A percentile compares a stretch with the other conserved stretches of the same genome.
phyloP scores from a whole-genome alignment of 1,284 basidiomycete genomes.

The Tremellales sp. region DNA sequence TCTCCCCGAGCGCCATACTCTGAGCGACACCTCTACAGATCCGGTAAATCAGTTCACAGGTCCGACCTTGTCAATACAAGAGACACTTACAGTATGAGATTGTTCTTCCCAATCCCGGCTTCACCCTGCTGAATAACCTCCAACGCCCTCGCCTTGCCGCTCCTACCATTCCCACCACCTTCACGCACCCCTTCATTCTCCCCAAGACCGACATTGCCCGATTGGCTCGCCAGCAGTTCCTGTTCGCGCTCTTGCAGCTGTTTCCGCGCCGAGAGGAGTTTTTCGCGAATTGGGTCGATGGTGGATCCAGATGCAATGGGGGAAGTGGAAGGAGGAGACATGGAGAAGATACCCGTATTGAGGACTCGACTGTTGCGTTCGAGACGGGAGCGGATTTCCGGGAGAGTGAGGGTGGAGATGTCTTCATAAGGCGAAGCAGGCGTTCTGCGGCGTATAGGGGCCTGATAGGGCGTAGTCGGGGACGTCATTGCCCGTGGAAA shows the following conservation, averaged over 20 bases:
- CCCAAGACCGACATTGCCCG: not conserved
- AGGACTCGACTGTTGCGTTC: conserved; percentile 40
- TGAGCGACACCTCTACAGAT: conserved; percentile 30
- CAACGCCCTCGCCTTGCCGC: conserved; percentile 37
- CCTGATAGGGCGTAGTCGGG: no score
- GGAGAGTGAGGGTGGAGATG: conserved; percentile 28
- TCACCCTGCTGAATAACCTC: conserved; percentile 30
- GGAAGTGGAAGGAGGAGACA: not conserved
- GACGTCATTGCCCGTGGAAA: no score
- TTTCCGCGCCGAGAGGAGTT: conserved; percentile 29
- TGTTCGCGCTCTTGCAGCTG: conserved; percentile 32
- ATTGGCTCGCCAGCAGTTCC: conserved; percentile 30
- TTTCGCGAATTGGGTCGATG: conserved; percentile 22
- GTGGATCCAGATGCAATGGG: conserved; percentile 2
- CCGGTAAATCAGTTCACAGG: not conserved
- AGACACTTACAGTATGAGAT: conserved; percentile 34
- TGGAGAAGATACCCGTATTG: conserved; percentile 24
- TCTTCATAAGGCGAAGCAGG: no score
- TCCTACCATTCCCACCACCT: conserved; percentile 4
- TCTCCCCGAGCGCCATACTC: conserved; percentile 27
- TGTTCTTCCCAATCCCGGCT: conserved; percentile 15
- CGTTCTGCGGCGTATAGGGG: no score
- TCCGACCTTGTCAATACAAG: not conserved
- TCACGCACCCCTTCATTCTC: conserved; percentile 3
- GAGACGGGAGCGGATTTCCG: conserved; percentile 36